Evolutionary conservation across 2,329 filamentous ascomycete genomes (phyloP), one percentile per base, ranked within the genome.

Genomic region (Penicillium sp.): DNA sequence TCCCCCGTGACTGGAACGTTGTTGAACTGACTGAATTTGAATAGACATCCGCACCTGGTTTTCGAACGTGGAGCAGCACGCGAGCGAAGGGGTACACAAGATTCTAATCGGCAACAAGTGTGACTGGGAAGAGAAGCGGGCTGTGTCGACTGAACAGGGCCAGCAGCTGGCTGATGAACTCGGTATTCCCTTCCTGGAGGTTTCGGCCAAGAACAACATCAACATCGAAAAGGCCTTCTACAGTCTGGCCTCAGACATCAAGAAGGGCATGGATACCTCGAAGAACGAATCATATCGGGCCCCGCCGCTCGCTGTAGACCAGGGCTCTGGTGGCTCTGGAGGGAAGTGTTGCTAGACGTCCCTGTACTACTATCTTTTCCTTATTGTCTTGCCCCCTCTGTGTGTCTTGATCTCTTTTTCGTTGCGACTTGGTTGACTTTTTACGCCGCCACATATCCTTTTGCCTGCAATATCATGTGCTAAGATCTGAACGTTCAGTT

Each of bases 61-160:
- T 72, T 89, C 89, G 62, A 96, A 98, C 70, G 89, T 95, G 55
- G 89, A 95, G 67, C 89, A 95, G 68, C 89, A 98, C 71, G 92
- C 92, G 42, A 95, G 87, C 57, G 92, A 96, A 71, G 92, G 92
- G 59, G 92, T 98, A 62, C 95, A 96, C 80, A 98, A 96, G 76
- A 96, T 98, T 62, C 79, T 98, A 52, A 95, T 98, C 54, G 92
- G 92, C 65, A 98, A 98, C 78, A 98, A 98, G 73, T 98, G 92
- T 72, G 92, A 98, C 70, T 96, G 92, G 92, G 92, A 96, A 69
- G 92, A 98, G 72, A 96, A 96, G 77, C 84, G 92, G 54, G 88
- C 85, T 38, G 85, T 98, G 28, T 88, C 86, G 33, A 94, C 85
- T 43, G 89, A 95, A 66, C 84, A 88, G 61, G 92, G 92, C 55